phyloP scores from a whole-genome alignment of 805 yeast genomes.

The Candida ascalaphidarum region DNA sequence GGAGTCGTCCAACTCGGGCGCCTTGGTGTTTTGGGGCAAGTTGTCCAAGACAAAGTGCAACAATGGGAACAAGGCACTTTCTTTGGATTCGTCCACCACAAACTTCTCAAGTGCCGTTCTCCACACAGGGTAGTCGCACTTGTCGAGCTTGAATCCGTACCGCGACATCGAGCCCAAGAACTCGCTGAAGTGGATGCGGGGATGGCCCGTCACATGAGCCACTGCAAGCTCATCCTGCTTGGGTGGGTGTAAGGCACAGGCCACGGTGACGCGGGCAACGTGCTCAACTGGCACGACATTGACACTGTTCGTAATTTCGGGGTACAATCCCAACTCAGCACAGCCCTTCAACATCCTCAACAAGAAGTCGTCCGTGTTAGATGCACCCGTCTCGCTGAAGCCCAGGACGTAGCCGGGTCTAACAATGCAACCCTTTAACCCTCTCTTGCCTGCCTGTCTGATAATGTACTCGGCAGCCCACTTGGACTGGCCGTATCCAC shows the following conservation, averaged over 20 bases:
- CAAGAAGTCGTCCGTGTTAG: constrained; percentile 95
- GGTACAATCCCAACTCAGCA: constrained; percentile 76
- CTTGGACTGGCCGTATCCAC: constrained; percentile 95
- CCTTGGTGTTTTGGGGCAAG: constrained; percentile 83
- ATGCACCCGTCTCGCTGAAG: constrained; percentile 71
- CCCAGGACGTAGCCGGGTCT: constrained; percentile 98
- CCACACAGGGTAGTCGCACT: constrained; percentile 73
- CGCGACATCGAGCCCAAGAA: constrained; percentile 56
- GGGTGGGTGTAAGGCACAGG: constrained; percentile 77
- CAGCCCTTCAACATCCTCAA: constrained; percentile 93
- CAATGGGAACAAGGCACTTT: constrained; percentile 86
- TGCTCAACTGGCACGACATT: constrained; percentile 98
- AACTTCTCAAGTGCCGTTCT: constrained; percentile 62
- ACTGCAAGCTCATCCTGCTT: constrained; percentile 47
- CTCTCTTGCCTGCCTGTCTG: constrained; percentile 80
- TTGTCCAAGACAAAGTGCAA: constrained; percentile 91
- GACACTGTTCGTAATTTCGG: constrained; percentile 79
- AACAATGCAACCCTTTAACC: constrained; percentile 80
- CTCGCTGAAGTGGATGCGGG: constrained; percentile 74
- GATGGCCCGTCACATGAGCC: constrained; percentile 96
- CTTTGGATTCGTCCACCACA: constrained; percentile 67
- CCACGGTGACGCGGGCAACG: constrained; percentile 85
- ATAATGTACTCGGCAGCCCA: constrained; percentile 94
- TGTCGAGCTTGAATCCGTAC: constrained; percentile 66
- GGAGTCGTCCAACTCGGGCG: constrained; percentile 88